Evolutionary conservation across 116 monocot genomes (phyloP).

Genomic region (Zostera marina): DNA sequence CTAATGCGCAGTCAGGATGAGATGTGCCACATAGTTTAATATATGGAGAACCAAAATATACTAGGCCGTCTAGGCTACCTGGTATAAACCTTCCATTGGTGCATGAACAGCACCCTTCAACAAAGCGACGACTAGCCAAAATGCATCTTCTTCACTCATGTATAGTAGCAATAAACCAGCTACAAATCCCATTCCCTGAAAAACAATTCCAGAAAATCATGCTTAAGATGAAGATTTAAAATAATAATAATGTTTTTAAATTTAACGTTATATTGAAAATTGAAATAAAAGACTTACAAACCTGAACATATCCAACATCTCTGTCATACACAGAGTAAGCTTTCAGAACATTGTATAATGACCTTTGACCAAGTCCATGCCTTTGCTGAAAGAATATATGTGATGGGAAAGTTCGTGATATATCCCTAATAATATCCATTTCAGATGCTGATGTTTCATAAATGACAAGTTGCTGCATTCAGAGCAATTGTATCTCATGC

Average conservation of each 20-base stretch:
- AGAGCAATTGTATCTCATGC: conserved; percentile 1
- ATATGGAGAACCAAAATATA: neutral
- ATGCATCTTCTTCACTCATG: conserved; percentile 99
- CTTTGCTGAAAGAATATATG: conserved; percentile 96
- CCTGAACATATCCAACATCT: conserved; percentile 99
- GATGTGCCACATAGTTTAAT: too few species aligned
- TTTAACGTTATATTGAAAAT: neutral
- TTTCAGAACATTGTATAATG: conserved; percentile 89
- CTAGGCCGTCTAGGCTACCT: conserved; percentile 38
- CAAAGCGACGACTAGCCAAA: conserved; percentile 94
- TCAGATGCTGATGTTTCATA: conserved; percentile 97
- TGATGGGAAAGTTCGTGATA: conserved; percentile 91
- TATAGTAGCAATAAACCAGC: conserved; percentile 89
- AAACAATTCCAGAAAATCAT: neutral
- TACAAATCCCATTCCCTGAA: conserved; percentile 96
- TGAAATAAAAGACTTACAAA: conserved; percentile 2
- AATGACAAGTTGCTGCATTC: conserved; percentile 80
- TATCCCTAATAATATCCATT: conserved; percentile 94
- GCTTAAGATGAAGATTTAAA: neutral
- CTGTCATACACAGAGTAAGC: conserved; percentile 97
- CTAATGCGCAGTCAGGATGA: too few species aligned
- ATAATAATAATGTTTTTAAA: too few species aligned
- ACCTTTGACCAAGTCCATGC: conserved; percentile 96
- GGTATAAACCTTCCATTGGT: conserved; percentile 97
- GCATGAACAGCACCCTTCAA: conserved; percentile 94